phyloP scores from a whole-genome alignment of 495 filamentous ascomycete genomes.

The Aspergillus campestris region DNA sequence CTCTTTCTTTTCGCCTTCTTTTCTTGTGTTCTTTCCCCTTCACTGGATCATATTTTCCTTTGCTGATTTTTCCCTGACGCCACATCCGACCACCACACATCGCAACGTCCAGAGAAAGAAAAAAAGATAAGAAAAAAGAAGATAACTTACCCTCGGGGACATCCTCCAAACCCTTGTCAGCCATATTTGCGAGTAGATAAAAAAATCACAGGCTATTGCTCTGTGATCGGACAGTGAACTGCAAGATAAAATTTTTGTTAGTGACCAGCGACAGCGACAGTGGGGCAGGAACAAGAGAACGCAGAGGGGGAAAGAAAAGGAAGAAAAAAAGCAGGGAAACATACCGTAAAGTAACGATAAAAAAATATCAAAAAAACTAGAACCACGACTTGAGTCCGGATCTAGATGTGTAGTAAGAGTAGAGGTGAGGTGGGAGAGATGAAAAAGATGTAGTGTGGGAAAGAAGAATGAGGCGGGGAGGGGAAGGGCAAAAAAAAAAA shows the following conservation, averaged over 20 bases:
- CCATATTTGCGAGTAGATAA: slow-evolving; percentile 75
- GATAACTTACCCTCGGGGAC: slow-evolving; percentile 70
- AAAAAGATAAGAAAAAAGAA: slow-evolving; percentile 9
- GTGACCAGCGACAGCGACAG: slow-evolving; percentile 29
- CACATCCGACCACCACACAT: slow-evolving; percentile 12
- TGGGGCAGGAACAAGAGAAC: slow-evolving; percentile 13
- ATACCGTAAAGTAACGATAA: slow-evolving; percentile 1
- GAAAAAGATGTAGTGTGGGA: slow-evolving; percentile 18
- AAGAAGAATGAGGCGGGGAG: slow-evolving; percentile 25
- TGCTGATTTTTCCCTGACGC: slow-evolving; percentile 9
- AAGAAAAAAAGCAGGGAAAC: slow-evolving; percentile 9
- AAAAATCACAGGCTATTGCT: slow-evolving; percentile 66
- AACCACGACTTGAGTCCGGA: slow-evolving; percentile 33
- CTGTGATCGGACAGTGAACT: slow-evolving; percentile 40
- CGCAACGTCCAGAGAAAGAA: not conserved
- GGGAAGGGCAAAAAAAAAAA: slow-evolving; percentile 12
- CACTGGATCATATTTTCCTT: slow-evolving; percentile 1
- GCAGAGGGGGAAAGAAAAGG: not conserved
- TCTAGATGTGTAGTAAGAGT: slow-evolving; percentile 15
- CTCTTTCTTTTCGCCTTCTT: slow-evolving; percentile 2
- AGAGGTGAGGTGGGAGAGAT: slow-evolving; percentile 23
- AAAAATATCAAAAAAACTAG: slow-evolving; percentile 20
- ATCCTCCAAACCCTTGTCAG: slow-evolving; percentile 96
- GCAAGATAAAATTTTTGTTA: slow-evolving; percentile 20
- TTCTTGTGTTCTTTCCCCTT: not conserved